Evolutionary conservation across 2,329 filamentous ascomycete species (phyloP).

Genomic region (Aspergillus texensis): DNA sequence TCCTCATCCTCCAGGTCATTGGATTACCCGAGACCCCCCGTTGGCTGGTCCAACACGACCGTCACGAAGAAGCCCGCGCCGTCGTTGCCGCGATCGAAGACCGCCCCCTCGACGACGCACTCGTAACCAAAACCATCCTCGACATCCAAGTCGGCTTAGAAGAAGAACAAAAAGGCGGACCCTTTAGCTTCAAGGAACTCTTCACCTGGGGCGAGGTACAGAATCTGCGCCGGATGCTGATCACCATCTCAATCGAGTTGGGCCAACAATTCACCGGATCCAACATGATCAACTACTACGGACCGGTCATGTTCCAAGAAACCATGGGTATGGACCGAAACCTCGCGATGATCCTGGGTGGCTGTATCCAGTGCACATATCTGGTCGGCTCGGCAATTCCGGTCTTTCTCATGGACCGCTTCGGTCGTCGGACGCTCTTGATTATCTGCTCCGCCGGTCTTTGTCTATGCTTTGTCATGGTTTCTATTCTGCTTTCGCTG

Average conservation of each 20-base stretch:
- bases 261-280: conserved; percentile 42
- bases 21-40: conserved; percentile 35
- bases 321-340: conserved; percentile 47
- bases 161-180: conserved; percentile 31
- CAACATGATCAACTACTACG: conserved; percentile 48
- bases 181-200: conserved; percentile 41
- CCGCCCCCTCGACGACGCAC: conserved; percentile 11
- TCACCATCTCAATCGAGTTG: conserved; percentile 38
- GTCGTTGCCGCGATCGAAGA: conserved; percentile 28
- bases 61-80: conserved; percentile 26
- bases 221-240: conserved; percentile 36
- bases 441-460: conserved; percentile 46
- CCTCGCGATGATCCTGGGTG: conserved; percentile 57
- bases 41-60: conserved; percentile 33
- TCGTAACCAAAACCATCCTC: conserved; percentile 19
- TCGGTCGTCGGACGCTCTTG: conserved; percentile 45
- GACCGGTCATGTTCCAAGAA: conserved; percentile 42
- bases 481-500: conserved; percentile 42
- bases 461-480: conserved; percentile 48
- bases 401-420: conserved; percentile 45
- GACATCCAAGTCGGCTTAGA: conserved; percentile 26
- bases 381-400: conserved; percentile 46
- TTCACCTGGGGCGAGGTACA: conserved; percentile 35
- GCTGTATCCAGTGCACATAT: conserved; percentile 45
- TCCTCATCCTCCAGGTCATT: conserved; percentile 29